phyloP scores from a whole-genome alignment of 2,329 filamentous ascomycete genomes.

The Nemania sp. region DNA sequence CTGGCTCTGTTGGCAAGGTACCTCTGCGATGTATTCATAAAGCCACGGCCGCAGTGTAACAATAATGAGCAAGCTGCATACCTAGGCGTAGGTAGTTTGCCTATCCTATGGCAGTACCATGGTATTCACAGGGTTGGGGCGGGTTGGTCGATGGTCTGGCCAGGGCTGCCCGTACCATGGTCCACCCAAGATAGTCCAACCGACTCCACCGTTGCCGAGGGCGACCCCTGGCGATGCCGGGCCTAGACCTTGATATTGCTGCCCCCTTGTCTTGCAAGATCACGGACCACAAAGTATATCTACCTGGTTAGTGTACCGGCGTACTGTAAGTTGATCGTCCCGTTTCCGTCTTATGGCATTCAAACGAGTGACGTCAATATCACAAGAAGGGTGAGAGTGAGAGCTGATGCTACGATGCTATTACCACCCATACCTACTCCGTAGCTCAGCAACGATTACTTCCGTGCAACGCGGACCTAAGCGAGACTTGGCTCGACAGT shows the following conservation, averaged over 20 bases:
- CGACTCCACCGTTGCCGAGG: conserved; percentile 31
- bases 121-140: conserved; percentile 26
- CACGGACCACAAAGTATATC: neutral
- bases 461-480: too few relatives aligned
- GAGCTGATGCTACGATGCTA: neutral
- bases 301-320: neutral
- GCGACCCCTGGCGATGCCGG: conserved; percentile 26
- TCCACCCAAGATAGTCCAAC: conserved; percentile 16
- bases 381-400: too few relatives aligned
- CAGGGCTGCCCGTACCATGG: conserved; percentile 8
- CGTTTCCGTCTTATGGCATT: neutral
- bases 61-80: conserved; percentile 25
- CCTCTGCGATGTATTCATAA: conserved; percentile 5
- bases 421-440: too few relatives aligned
- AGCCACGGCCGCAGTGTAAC: conserved; percentile 31
- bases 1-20: conserved; percentile 5
- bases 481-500: too few relatives aligned
- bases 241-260: conserved; percentile 37
- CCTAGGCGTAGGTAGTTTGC: neutral
- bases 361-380: neutral
- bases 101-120: conserved; percentile 17
- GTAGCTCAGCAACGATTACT: too few relatives aligned
- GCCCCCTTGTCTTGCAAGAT: conserved; percentile 18
- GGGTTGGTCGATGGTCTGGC: conserved; percentile 32
- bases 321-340: neutral